Conservation (phyloP, 1,284 basidiomycete genomes). For the Ceratobasidium sp. region DNA sequence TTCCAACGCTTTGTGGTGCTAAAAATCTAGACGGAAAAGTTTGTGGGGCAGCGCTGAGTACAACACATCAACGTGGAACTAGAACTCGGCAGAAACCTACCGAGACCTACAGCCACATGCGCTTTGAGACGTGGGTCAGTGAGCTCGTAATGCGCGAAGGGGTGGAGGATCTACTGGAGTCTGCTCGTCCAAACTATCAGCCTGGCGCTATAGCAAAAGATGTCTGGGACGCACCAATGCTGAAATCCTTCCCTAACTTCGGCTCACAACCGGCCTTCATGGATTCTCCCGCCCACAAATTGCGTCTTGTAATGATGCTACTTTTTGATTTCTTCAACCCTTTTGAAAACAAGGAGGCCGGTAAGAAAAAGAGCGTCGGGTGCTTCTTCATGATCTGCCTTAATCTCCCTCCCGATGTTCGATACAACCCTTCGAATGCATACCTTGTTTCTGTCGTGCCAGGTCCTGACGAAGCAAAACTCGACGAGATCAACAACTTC, state of each 20-base stretch:
- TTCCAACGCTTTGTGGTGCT: background rate
- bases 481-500: conserved; percentile 58
- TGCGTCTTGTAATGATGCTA: background rate
- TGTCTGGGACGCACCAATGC: background rate
- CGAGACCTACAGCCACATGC: background rate
- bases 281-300: background rate
- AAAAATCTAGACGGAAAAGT: background rate
- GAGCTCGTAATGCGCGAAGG: background rate
- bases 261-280: background rate
- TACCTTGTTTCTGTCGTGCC: conserved; percentile 57
- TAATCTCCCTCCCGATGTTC: conserved; percentile 48
- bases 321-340: conserved; percentile 45
- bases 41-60: background rate
- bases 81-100: background rate
- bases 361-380: conserved; percentile 31
- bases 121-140: background rate
- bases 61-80: background rate
- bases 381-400: conserved; percentile 35
- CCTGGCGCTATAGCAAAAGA: background rate
- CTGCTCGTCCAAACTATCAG: background rate
- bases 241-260: background rate
- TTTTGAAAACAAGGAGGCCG: background rate
- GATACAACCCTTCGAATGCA: conserved; percentile 50
- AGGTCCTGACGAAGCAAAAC: conserved; percentile 58
- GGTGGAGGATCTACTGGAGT: background rate